phyloP scores from a whole-genome alignment of 2,329 filamentous ascomycete genomes.

The Tolypocladium ophioglossoides region DNA sequence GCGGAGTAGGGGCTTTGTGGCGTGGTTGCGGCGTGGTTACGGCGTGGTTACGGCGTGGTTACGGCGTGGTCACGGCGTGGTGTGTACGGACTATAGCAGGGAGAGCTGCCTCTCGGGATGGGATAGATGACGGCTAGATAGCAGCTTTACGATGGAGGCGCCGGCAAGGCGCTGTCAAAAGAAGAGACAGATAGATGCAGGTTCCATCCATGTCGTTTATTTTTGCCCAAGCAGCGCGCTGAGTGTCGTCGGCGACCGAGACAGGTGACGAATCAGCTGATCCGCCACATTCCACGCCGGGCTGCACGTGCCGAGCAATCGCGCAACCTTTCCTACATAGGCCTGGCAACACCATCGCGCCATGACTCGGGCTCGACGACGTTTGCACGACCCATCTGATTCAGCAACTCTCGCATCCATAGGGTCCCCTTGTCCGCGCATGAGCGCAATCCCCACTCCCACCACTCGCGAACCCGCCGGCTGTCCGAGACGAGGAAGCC shows the following conservation, averaged over 20 bases:
- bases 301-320: not conserved
- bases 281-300: not conserved
- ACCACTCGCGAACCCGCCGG: not conserved
- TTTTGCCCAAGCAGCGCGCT: too few species aligned
- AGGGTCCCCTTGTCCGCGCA: not conserved
- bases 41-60: too few species aligned
- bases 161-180: not conserved
- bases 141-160: not conserved
- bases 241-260: too few species aligned
- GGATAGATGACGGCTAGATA: not conserved
- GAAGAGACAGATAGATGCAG: not conserved
- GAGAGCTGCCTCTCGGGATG: not conserved
- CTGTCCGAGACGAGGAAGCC: not conserved
- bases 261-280: not conserved
- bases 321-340: too few species aligned
- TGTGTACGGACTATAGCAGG: too few species aligned
- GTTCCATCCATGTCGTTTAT: too few species aligned
- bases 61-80: too few species aligned
- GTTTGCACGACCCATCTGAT: not conserved
- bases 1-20: constrained; percentile 51
- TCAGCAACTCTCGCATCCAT: not conserved
- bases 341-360: not conserved
- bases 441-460: not conserved
- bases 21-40: too few species aligned
- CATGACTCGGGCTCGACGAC: not conserved